Conservation (phyloP, 202 grass and related monocot genomes). For the Zoysia matrella region DNA sequence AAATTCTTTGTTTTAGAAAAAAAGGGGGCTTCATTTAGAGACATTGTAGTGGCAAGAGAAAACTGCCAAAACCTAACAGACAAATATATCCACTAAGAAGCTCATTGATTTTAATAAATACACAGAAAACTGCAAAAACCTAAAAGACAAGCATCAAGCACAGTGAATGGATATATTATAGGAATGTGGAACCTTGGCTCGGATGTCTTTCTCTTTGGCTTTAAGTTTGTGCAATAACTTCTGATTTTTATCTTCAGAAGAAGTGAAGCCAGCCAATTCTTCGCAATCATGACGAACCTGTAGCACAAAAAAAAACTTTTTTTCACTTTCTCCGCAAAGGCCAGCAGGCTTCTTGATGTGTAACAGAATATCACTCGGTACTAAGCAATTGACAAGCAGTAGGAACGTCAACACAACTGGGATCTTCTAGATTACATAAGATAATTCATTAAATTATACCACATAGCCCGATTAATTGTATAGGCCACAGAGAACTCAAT, state of each 20-base stretch:
- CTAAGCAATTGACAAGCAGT: conserved; percentile 16
- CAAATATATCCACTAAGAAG: background rate
- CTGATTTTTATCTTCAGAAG: conserved; percentile 46
- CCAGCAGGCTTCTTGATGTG: background rate
- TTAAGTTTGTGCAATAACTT: conserved; percentile 66
- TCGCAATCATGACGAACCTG: conserved; percentile 83
- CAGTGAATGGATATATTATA: conserved; percentile 17
- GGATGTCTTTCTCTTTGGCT: conserved; percentile 60
- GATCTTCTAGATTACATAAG: background rate
- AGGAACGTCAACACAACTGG: conserved; percentile 1
- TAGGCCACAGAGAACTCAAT: background rate
- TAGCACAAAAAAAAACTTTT: background rate
- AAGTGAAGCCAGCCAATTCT: conserved; percentile 61
- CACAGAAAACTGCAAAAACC: background rate
- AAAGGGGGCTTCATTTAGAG: background rate
- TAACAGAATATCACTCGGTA: background rate
- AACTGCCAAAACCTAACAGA: background rate
- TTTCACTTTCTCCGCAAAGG: background rate
- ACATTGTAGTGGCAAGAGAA: background rate
- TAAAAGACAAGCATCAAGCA: conserved; percentile 5
- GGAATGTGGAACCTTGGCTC: conserved; percentile 62
- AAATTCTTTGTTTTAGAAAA: background rate
- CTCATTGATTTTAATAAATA: background rate
- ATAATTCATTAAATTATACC: background rate
- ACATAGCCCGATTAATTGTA: background rate